Conservation (phyloP, 441 rosid genomes). For the Adansonia grandidieri region DNA sequence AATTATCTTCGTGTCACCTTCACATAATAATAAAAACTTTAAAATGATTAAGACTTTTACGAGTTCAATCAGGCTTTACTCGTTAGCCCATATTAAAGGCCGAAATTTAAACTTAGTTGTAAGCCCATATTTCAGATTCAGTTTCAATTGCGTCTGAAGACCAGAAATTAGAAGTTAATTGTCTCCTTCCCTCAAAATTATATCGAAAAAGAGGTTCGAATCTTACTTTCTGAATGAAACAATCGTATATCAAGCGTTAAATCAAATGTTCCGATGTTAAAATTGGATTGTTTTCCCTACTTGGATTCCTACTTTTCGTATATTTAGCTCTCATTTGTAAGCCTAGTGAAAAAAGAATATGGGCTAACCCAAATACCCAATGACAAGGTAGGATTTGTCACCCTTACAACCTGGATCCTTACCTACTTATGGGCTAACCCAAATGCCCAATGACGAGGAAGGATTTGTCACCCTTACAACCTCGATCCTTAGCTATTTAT, state of each 20-base stretch:
- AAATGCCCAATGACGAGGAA: background rate
- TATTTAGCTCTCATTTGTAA: too few species aligned
- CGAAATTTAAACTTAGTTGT: background rate
- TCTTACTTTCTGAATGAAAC: too few species aligned
- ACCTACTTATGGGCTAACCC: background rate
- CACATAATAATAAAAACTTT: too few species aligned
- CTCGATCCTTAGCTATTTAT: too few species aligned
- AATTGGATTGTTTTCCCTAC: background rate
- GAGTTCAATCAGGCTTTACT: background rate
- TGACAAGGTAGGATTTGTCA: too few species aligned
- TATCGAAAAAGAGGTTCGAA: too few species aligned
- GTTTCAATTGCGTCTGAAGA: background rate
- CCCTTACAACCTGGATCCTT: too few species aligned
- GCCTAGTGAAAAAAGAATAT: background rate
- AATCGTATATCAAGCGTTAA: background rate
- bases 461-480: too few species aligned
- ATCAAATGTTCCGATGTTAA: background rate
- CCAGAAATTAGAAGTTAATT: too few species aligned
- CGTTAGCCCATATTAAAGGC: background rate
- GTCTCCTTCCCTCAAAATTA: background rate
- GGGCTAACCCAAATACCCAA: background rate
- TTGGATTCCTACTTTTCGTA: background rate
- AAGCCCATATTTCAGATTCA: background rate
- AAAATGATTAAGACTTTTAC: too few species aligned
- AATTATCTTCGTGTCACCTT: too few species aligned